Evolutionary conservation across 2,329 filamentous ascomycete genomes (phyloP), one percentile per base, ranked within the genome.

Genomic region (Colletotrichum australisinense): DNA sequence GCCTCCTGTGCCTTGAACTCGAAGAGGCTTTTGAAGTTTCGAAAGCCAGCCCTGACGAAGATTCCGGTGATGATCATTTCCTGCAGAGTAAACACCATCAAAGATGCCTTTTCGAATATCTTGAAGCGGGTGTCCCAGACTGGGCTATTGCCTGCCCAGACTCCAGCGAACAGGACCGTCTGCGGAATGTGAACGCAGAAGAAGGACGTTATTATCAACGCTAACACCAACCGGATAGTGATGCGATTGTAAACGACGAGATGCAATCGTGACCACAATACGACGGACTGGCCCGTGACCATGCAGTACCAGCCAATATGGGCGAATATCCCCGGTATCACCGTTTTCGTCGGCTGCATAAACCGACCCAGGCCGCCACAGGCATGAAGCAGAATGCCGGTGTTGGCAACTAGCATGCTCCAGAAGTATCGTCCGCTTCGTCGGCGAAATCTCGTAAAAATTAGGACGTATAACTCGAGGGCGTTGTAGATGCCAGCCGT

Each of bases 61-160:
- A 75, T 72, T 1, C 82, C 81, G 0, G 88, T 89, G 55, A 90
- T 84, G 74, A 89, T 82, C 65, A 86, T 83, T 69, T 90, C 88
- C 76, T 90, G 88, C 14, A 89, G 66, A 75, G 86, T 89, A 76
- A 90, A 90, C 4, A 87, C 81, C 8, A 86, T 88, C 78, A 90
- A 86, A 75, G 90, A 88, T 22, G 89, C 83, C 77, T 87, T 87
- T 76, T 90, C 88, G 81, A 88, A 80, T 64, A 87, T 77, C 14
- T 83, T 83, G 73, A 88, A 88, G 35, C 57, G 67, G 26, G 73
- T 26, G 3, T 57, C 46, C 60, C 72, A 67, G 6, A 69, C 42
- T 77, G 81, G 79, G 2, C 79, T 78, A 58, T 73, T 70, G 5
- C 83, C 79, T 1, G 82, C 81, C 75, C 88, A 88, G 0, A 86